A percentile compares a stretch with the other conserved stretches of the same genome.
Conservation (phyloP, 2,329 filamentous ascomycete species). For the Emericellopsis cladophorae region DNA sequence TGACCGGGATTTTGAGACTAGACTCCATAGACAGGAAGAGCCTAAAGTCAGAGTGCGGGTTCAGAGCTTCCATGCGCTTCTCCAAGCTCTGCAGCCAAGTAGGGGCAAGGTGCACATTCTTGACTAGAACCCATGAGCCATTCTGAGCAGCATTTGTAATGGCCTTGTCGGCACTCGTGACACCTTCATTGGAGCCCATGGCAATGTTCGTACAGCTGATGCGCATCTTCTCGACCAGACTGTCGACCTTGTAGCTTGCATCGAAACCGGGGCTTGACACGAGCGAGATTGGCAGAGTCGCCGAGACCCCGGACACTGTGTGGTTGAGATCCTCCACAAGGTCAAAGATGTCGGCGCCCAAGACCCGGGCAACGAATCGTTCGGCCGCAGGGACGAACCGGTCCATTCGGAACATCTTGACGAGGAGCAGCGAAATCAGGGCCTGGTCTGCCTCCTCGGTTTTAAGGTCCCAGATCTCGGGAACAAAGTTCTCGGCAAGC, state of each 20-base stretch:
- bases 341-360: conserved; percentile 73
- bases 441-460: conserved; percentile 59
- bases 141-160: conserved; percentile 84
- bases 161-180: conserved; percentile 88
- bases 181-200: conserved; percentile 95
- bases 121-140: conserved; percentile 93
- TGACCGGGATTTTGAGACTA: conserved; percentile 92
- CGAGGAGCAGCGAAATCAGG: conserved; percentile 70
- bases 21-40: conserved; percentile 98
- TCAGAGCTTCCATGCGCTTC: conserved; percentile 91
- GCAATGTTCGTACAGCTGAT: conserved; percentile 91
- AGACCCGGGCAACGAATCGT: conserved; percentile 76
- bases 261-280: conserved; percentile 96
- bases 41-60: conserved; percentile 84
- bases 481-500: conserved; percentile 73
- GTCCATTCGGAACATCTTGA: conserved; percentile 93
- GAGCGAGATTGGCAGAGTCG: conserved; percentile 76
- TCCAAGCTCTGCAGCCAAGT: conserved; percentile 95
- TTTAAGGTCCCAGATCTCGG: conserved; percentile 55
- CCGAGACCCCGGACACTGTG: conserved; percentile 72
- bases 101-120: conserved; percentile 94
- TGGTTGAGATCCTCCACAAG: conserved; percentile 74
- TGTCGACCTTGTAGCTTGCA: conserved; percentile 97
- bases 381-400: conserved; percentile 89
- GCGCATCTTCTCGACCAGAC: conserved; percentile 71